Base-by-base conservation (phyloP, 257 asterid species). In the Nicotiana undulata region DNA sequence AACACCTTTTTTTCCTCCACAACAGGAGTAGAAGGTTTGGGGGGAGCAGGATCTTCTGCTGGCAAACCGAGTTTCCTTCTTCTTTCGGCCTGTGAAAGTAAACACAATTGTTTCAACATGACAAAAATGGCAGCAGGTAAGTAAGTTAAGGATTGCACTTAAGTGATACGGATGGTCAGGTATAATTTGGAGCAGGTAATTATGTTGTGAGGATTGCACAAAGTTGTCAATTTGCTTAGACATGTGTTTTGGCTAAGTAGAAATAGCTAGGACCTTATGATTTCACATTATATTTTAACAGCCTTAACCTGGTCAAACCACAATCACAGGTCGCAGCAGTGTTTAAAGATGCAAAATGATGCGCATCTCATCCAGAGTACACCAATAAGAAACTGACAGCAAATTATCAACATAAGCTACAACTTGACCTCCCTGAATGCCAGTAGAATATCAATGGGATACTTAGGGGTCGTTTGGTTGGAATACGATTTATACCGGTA, bases 21-120 rank as follows among this genome's bases (percentile, higher is more conserved):
- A 34, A 95, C 94, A 56, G 98, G 95, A 70, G 92, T 79, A 85
- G 98, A 81, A 80, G 97, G 95, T 59, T 92, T 90, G 52, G 76
- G 86, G 58, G 87, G 83, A 79, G 90, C 76, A 58, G 93, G 94
- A 67, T 94, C 98, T 83, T 92, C 97, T 22, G 93, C 86, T 56
- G 98, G 93, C 87, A 96, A 90, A 77, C 99, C 98, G 80, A 96
- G 98, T 88, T 90, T 96, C 82, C 97, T 88, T 75, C 99, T 93
- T 85, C 98, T 96, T 89, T 96, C 99, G 32, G 98, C 99, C 99
- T 96, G 90, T 82, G 61, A 90, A 76, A 63, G 79, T 49, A 44
- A 49, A 55, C 44, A 76, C n/a, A 80, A 84, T 40, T 8, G 53
- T 80, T 85, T 81, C 68, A 49, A 51, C 80, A 31, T 58, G 60